Percentiles rank a stretch among this genome's conserved stretches.
Evolutionary conservation across 2,329 filamentous ascomycete genomes (phyloP).

Genomic region (Claviceps sp.): DNA sequence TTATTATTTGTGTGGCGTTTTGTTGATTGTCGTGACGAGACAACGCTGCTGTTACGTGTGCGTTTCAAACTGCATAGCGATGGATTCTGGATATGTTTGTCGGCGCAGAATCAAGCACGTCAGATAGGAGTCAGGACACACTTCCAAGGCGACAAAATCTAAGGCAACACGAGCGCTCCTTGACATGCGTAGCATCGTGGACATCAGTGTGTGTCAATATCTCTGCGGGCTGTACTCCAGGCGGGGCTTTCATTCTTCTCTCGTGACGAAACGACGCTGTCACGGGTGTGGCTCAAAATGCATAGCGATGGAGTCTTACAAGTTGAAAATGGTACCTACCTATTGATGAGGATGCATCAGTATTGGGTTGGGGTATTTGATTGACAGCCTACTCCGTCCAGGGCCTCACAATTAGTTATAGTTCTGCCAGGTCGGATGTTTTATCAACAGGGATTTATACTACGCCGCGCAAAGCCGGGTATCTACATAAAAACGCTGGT

Average conservation of each 20-base stretch:
- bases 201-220: too few relatives aligned
- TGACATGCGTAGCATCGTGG: too few relatives aligned
- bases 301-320: slow-evolving; percentile 2
- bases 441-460: not conserved
- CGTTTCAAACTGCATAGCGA: not conserved
- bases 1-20: too few relatives aligned
- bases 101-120: too few relatives aligned
- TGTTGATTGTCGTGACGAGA: not conserved
- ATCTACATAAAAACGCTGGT: too few relatives aligned
- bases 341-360: not conserved
- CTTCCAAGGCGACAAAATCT: too few relatives aligned
- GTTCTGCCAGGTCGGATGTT: too few relatives aligned
- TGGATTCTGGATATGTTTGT: not conserved
- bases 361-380: not conserved
- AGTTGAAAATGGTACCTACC: not conserved
- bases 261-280: not conserved
- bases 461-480: not conserved
- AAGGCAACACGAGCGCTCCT: too few relatives aligned
- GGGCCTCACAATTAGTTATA: not conserved
- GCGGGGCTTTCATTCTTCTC: too few relatives aligned
- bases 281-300: not conserved
- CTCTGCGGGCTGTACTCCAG: too few relatives aligned
- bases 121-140: too few relatives aligned
- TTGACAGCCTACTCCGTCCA: too few relatives aligned
- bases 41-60: not conserved